Base-by-base conservation (phyloP, 1,284 basidiomycete species). In the Puccinia brachypodii region DNA sequence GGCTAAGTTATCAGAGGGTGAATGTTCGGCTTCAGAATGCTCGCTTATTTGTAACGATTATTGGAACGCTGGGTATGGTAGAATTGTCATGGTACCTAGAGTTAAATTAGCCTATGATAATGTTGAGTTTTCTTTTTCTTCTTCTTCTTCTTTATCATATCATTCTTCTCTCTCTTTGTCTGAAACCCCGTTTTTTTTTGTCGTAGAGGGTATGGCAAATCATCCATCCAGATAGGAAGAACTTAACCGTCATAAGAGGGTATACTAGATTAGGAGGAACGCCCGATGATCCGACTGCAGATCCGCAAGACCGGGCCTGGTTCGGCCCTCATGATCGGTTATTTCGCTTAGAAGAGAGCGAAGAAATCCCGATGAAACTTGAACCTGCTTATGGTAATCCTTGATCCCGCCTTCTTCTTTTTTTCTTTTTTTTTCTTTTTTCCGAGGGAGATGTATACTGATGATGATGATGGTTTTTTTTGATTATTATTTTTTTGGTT, bases 61-160 rank as follows among this genome's bases (percentile, higher is more conserved):
- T 71, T 85, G 85, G 85, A 83, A 85, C 68, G 85, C 92, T 3
- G 95, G 95, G 0, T 98, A 95, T 86, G 95, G 95, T 0, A 89
- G 95, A 78, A 96, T 98, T 84, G 89, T 97, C 87, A 98, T 97
- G 95, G 94, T 97, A 0, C 94, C 95, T 0, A 89, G 95, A 71
- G 95, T 98, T 72, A 96, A 97, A 87, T 89, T 98, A 76, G 95
- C 95, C 0, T 97, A 98, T 85, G 95, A 97, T 87, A 90, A 90
- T 85, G 94, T 93, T 83, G 80, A 91, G 88, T 25, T 33, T 14
- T 22, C 50, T 19, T 72, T 53, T 9, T 56, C 14, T 22, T 16
- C 66, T 53, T 68, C n/a, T 42, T n/a, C 9, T 0, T 14, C 33
- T 50, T 28, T 19, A 50, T 71, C 56, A 31, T 36, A 79, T 47